phyloP scores from a whole-genome alignment of 495 filamentous ascomycete species.

The Tuber borchii region DNA sequence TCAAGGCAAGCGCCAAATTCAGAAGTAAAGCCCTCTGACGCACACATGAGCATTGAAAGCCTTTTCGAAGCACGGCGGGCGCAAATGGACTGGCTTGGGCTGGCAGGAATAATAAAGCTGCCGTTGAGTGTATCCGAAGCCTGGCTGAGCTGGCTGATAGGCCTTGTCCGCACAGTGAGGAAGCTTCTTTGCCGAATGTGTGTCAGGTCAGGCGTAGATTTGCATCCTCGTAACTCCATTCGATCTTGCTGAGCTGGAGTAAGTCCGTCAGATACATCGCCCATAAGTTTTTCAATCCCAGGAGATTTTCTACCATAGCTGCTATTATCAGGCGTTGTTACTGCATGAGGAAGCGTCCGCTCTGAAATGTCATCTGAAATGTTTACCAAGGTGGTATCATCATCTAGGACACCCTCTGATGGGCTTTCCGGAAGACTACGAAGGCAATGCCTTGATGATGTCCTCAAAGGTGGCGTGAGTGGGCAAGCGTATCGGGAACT shows the following conservation, averaged over 20 bases:
- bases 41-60: conserved; percentile 26
- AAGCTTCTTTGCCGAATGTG: conserved; percentile 30
- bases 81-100: conserved; percentile 23
- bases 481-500: conserved; percentile 22
- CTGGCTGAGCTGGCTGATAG: conserved; percentile 38
- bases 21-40: conserved; percentile 20
- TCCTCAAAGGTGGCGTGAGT: conserved; percentile 29
- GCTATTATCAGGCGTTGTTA: conserved; percentile 28
- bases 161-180: conserved; percentile 28
- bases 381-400: conserved; percentile 2
- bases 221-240: conserved; percentile 30
- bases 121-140: conserved; percentile 39
- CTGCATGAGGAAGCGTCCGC: conserved; percentile 23
- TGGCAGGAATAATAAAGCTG: conserved; percentile 30
- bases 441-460: conserved; percentile 32
- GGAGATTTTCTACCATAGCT: conserved; percentile 32
- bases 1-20: conserved; percentile 46
- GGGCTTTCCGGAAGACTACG: conserved; percentile 35
- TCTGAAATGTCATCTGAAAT: neutral
- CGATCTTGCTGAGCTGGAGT: conserved; percentile 15
- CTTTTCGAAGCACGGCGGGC: conserved; percentile 27
- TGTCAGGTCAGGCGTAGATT: conserved; percentile 32
- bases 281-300: conserved; percentile 23
- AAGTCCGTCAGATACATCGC: conserved; percentile 14
- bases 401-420: conserved; percentile 25